A percentile compares a stretch with the other conserved stretches of the same genome.
Conservation (phyloP, 2,329 filamentous ascomycete species). For the Xylaria sp. region DNA sequence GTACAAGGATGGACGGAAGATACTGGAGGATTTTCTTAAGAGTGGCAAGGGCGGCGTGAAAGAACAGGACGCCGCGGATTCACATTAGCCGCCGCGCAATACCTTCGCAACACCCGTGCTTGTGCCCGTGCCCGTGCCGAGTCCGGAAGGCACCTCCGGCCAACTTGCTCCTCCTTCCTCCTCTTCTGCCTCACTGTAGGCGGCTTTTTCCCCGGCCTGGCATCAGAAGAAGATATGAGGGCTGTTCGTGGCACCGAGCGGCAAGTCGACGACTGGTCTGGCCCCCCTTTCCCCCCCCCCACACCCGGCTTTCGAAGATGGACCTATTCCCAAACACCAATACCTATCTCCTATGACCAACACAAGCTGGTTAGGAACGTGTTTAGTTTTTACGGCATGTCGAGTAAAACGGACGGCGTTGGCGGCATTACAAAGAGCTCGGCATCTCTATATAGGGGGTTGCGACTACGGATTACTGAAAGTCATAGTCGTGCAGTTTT, state of each 20-base stretch:
- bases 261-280: conserved; percentile 15
- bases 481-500: conserved; percentile 5
- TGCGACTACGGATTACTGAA: conserved; percentile 10
- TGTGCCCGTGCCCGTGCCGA: conserved; percentile 1
- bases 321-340: conserved; percentile 8
- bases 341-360: not conserved
- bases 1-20: conserved; percentile 65
- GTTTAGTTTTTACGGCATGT: conserved; percentile 22
- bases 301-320: conserved; percentile 16
- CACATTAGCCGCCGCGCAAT: too few species aligned
- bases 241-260: conserved; percentile 27
- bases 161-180: not conserved
- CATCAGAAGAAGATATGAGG: conserved; percentile 33
- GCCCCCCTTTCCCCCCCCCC: conserved; percentile 11
- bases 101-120: too few species aligned
- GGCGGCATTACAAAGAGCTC: conserved; percentile 16
- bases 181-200: conserved; percentile 1
- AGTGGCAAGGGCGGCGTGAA: not conserved
- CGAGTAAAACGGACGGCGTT: conserved; percentile 5
- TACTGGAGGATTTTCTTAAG: conserved; percentile 65
- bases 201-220: conserved; percentile 11
- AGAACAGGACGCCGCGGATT: conserved; percentile 4
- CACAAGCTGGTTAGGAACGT: conserved; percentile 20
- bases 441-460: conserved; percentile 17
- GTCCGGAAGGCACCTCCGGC: not conserved